These are phyloP conservation scores for Eimeria praecox DNA, from an alignment of 169 alveolate genomes.

Conservation along the genomic window DNA sequence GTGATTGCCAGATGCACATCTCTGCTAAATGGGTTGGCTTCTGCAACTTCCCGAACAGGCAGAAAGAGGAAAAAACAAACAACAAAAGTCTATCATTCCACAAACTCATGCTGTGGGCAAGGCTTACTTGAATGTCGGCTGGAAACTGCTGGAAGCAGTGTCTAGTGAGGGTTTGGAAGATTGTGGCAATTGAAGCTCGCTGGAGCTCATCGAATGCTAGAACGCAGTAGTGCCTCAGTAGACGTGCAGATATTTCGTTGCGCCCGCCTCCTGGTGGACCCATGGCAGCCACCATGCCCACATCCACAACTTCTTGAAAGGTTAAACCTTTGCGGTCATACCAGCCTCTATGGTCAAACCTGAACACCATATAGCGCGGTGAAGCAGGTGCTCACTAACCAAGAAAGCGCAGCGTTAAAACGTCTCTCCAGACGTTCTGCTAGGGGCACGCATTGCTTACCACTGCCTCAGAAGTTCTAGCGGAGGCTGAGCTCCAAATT, in stretches of 20 bases:
- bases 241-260: constrained; percentile 93
- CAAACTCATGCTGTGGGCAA: neutral
- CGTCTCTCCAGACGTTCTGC: neutral
- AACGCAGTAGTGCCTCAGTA: constrained; percentile 93
- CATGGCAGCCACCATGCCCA: constrained; percentile 93
- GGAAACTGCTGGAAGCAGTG: constrained; percentile 89
- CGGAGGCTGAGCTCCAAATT: constrained; percentile 97
- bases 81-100: neutral
- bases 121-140: constrained; percentile 83
- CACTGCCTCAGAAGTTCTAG: constrained; percentile 95
- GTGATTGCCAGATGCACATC: neutral
- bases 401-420: neutral
- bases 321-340: constrained; percentile 94
- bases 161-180: constrained; percentile 91
- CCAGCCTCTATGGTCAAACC: constrained; percentile 91
- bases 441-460: constrained; percentile 82
- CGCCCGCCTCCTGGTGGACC: constrained; percentile 97
- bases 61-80: neutral
- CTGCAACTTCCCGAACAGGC: neutral
- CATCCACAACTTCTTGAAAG: constrained; percentile 92
- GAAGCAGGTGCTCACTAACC: neutral
- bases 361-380: neutral
- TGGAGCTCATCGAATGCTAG: constrained; percentile 92
- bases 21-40: neutral
- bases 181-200: constrained; percentile 89